A percentile compares a stretch with the other conserved stretches of the same genome.
Conservation (phyloP, 306 rosid genomes). For the Quercus rubra region DNA sequence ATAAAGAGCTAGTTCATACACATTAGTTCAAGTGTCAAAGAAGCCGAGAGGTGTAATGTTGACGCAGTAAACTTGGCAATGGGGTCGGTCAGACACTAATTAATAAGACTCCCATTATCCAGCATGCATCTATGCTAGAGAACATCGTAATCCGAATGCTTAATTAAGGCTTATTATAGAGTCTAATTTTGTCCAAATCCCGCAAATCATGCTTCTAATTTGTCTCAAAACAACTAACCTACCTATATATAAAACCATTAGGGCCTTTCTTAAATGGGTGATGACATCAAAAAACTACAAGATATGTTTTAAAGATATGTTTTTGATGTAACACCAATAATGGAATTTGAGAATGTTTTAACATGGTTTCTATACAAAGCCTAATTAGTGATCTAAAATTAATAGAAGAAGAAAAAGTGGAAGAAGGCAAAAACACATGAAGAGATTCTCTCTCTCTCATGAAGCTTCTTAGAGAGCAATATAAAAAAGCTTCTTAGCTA, state of each 20-base stretch:
- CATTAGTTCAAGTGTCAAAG: neutral
- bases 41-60: neutral
- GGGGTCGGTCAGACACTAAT: neutral
- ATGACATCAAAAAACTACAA: neutral
- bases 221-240: conserved; percentile 16
- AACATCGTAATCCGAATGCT: conserved; percentile 14
- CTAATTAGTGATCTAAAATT: neutral
- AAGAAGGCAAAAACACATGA: neutral
- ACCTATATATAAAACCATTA: neutral
- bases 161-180: neutral
- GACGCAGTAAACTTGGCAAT: neutral
- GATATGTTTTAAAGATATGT: neutral
- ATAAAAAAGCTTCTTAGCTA: conserved; percentile 4
- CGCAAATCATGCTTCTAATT: neutral
- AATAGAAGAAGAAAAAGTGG: no score
- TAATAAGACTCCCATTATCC: conserved; percentile 8
- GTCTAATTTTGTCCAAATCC: neutral
- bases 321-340: neutral
- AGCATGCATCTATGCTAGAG: neutral
- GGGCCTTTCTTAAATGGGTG: neutral
- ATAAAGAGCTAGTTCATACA: neutral
- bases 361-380: neutral
- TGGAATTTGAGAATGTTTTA: neutral
- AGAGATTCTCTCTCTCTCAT: neutral
- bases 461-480: neutral